Evolutionary conservation across 2,329 filamentous ascomycete species (phyloP).

Genomic region (Teratosphaeria zuluensis): DNA sequence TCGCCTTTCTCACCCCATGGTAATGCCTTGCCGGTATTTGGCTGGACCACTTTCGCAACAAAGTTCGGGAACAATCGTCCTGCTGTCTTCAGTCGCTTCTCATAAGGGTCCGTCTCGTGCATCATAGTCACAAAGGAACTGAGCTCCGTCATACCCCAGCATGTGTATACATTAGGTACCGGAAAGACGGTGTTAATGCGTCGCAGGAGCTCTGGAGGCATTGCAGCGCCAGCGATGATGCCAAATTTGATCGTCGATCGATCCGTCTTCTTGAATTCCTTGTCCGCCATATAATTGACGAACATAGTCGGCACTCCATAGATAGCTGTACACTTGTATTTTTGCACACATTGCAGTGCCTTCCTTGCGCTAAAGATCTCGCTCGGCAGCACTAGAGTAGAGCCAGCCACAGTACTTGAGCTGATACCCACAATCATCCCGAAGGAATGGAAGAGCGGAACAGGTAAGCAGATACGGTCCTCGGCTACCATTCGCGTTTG

Average conservation of each 20-base stretch:
- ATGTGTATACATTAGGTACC: conserved; percentile 58
- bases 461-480: conserved; percentile 70
- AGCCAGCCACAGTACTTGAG: conserved; percentile 36
- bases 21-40: conserved; percentile 50
- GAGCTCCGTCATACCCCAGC: conserved; percentile 56
- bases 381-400: conserved; percentile 65
- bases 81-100: conserved; percentile 59
- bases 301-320: conserved; percentile 83
- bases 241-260: conserved; percentile 36
- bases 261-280: conserved; percentile 14
- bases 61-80: conserved; percentile 65
- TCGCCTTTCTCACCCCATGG: conserved; percentile 61
- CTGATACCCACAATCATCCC: conserved; percentile 51
- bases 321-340: conserved; percentile 52
- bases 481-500: conserved; percentile 29
- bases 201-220: conserved; percentile 54
- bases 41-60: conserved; percentile 67
- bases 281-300: conserved; percentile 41
- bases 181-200: conserved; percentile 59
- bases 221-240: conserved; percentile 62
- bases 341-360: conserved; percentile 33
- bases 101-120: conserved; percentile 47
- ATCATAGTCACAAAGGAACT: conserved; percentile 20
- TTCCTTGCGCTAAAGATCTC: conserved; percentile 49
- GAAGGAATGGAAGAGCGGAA: conserved; percentile 79